Conservation (phyloP, 257 asterid species). For the Thymus mandschuricus region DNA sequence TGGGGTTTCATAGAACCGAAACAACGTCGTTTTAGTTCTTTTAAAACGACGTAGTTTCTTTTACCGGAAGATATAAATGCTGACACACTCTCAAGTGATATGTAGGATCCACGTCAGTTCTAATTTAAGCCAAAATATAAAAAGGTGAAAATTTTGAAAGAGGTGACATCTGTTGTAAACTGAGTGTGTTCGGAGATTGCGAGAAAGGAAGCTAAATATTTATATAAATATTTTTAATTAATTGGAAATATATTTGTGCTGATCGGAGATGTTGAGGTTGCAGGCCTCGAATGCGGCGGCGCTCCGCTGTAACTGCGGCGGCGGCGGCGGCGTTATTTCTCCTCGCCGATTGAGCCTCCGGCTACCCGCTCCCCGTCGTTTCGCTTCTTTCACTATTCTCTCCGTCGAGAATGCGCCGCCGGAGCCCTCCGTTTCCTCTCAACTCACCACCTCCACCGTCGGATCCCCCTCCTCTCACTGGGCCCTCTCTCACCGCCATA, state of each 20-base stretch:
- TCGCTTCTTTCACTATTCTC: constrained; percentile 42
- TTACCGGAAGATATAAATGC: too few species aligned
- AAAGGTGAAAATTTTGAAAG: background rate
- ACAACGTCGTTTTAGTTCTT: too few species aligned
- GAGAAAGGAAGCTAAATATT: constrained; percentile 10
- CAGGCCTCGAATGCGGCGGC: constrained; percentile 37
- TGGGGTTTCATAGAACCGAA: too few species aligned
- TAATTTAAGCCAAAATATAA: too few species aligned
- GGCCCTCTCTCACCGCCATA: constrained; percentile 64
- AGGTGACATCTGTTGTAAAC: constrained; percentile 5
- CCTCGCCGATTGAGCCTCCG: constrained; percentile 41
- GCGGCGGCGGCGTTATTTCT: constrained; percentile 28
- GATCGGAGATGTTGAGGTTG: constrained; percentile 47
- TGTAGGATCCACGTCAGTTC: too few species aligned
- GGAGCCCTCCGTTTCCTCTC: constrained; percentile 44
- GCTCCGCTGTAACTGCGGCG: constrained; percentile 11
- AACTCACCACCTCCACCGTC: constrained; percentile 49
- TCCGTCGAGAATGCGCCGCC: constrained; percentile 42
- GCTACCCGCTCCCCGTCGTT: constrained; percentile 37
- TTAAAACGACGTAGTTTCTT: too few species aligned
- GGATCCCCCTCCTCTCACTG: constrained; percentile 49
- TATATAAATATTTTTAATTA: background rate
- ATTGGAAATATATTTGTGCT: background rate
- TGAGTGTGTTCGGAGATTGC: constrained; percentile 29
- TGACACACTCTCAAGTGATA: too few species aligned